These are phyloP conservation scores for Yarrowia divulgata DNA, from an alignment of 805 yeast genomes.

Conservation along the genomic window DNA sequence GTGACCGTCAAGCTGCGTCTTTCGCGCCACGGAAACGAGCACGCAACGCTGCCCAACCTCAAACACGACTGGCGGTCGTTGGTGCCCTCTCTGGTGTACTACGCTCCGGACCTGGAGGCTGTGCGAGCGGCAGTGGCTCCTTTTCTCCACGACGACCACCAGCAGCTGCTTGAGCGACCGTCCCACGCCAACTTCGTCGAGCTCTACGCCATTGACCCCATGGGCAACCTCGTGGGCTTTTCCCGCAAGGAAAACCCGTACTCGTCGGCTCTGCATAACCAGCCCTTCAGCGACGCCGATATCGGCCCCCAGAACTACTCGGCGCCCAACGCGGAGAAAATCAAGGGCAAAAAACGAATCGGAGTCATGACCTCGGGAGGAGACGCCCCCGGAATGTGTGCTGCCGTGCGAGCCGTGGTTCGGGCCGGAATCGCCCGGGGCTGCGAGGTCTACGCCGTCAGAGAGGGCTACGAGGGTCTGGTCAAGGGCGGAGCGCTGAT, in stretches of 20 bases:
- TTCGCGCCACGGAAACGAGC: constrained; percentile 46
- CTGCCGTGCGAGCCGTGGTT: constrained; percentile 93
- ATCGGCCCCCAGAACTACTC: constrained; percentile 3
- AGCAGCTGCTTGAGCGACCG: constrained; percentile 56
- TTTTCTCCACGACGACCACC: background rate
- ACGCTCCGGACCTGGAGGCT: constrained; percentile 53
- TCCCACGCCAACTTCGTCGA: constrained; percentile 77
- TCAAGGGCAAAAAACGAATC: constrained; percentile 58
- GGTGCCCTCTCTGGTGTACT: constrained; percentile 57
- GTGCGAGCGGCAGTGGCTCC: constrained; percentile 21
- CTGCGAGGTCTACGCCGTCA: constrained; percentile 90
- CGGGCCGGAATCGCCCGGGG: constrained; percentile 86
- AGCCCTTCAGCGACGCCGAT: constrained; percentile 3
- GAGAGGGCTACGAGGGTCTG: constrained; percentile 94
- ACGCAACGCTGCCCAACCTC: constrained; percentile 42
- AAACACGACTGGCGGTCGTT: constrained; percentile 60
- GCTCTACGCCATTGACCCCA: constrained; percentile 79
- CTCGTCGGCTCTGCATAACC: constrained; percentile 22
- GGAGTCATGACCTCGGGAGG: constrained; percentile 99
- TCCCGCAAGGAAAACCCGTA: constrained; percentile 57
- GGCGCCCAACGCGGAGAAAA: background rate
- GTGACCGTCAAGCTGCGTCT: constrained; percentile 48
- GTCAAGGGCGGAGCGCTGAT: constrained; percentile 84
- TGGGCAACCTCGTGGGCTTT: constrained; percentile 84
- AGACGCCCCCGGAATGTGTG: constrained; percentile 99